phyloP scores from a whole-genome alignment of 495 filamentous ascomycete species.

The Lichenothelia convexa region DNA sequence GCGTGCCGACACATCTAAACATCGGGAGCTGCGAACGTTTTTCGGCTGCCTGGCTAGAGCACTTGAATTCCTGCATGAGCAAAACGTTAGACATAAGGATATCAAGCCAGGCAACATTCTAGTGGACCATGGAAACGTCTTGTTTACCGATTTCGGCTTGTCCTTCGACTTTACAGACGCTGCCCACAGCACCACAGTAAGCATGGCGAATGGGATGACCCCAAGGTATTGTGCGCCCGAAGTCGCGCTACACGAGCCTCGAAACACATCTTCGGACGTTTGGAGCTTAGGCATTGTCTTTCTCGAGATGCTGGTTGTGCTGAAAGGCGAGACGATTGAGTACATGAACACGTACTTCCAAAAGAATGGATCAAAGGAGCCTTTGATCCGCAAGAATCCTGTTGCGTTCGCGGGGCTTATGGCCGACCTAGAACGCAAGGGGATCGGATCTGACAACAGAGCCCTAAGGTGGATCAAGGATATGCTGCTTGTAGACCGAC shows the following conservation, averaged over 20 bases:
- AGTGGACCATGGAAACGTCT: constrained; percentile 7
- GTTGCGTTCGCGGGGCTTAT: no score
- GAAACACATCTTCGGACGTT: constrained; percentile 11
- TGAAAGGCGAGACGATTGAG: neutral
- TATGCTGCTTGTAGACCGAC: no score
- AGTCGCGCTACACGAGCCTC: constrained; percentile 2
- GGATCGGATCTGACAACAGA: no score
- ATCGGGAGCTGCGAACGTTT: constrained; percentile 8
- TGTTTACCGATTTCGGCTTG: constrained; percentile 14
- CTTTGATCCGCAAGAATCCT: no score
- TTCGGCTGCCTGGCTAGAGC: neutral
- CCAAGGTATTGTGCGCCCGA: constrained; percentile 14
- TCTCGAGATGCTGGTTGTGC: constrained; percentile 7
- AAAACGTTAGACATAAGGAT: constrained; percentile 12
- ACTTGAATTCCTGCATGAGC: constrained; percentile 11
- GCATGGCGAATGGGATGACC: constrained; percentile 4
- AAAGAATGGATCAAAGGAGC: no score
- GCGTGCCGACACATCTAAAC: neutral
- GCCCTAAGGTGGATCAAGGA: no score
- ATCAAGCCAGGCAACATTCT: constrained; percentile 18
- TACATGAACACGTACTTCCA: no score
- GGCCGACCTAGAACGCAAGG: no score
- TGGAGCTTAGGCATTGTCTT: constrained; percentile 15
- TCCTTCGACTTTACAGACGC: constrained; percentile 3
- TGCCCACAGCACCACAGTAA: neutral